Conservation (phyloP, 805 yeast species). For the Candida oleophila region DNA sequence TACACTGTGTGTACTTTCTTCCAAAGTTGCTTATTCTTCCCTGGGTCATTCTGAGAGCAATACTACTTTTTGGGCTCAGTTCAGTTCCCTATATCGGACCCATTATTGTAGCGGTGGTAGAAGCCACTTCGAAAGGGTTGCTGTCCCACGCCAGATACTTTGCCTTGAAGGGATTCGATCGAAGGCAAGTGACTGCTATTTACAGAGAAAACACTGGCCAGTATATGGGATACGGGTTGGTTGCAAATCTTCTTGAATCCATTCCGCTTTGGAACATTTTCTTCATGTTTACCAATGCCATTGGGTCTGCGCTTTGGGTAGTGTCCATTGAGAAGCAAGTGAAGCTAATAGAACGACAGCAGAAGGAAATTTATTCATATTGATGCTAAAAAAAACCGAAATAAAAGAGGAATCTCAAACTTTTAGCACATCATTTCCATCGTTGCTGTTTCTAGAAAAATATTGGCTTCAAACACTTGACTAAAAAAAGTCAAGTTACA, state of each 20-base stretch:
- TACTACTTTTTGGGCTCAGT: slow-evolving; percentile 37
- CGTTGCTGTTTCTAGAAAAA: too few species aligned
- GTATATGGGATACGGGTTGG: slow-evolving; percentile 53
- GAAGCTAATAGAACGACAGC: not conserved
- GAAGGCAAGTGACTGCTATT: slow-evolving; percentile 37
- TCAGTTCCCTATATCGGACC: slow-evolving; percentile 63
- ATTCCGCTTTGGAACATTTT: slow-evolving; percentile 54
- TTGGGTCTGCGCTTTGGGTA: slow-evolving; percentile 70
- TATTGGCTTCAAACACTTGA: too few species aligned
- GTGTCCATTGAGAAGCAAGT: slow-evolving; percentile 27
- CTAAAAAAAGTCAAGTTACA: too few species aligned
- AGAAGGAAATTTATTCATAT: not conserved
- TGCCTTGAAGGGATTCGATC: slow-evolving; percentile 50
- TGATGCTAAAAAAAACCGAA: not conserved
- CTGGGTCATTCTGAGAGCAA: slow-evolving; percentile 35
- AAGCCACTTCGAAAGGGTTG: slow-evolving; percentile 55
- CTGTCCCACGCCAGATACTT: slow-evolving; percentile 56
- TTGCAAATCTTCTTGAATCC: slow-evolving; percentile 49
- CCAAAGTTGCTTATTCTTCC: slow-evolving; percentile 43
- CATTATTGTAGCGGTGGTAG: slow-evolving; percentile 44
- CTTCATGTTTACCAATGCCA: slow-evolving; percentile 56
- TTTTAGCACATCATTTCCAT: too few species aligned
- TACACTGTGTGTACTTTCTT: slow-evolving; percentile 25
- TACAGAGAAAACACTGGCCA: slow-evolving; percentile 38
- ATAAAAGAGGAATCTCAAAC: too few species aligned